Percentiles rank a stretch among this genome's conserved stretches.
These are phyloP conservation scores for Marasmius oreades DNA, from an alignment of 1,284 basidiomycete genomes.

Conservation along the genomic window DNA sequence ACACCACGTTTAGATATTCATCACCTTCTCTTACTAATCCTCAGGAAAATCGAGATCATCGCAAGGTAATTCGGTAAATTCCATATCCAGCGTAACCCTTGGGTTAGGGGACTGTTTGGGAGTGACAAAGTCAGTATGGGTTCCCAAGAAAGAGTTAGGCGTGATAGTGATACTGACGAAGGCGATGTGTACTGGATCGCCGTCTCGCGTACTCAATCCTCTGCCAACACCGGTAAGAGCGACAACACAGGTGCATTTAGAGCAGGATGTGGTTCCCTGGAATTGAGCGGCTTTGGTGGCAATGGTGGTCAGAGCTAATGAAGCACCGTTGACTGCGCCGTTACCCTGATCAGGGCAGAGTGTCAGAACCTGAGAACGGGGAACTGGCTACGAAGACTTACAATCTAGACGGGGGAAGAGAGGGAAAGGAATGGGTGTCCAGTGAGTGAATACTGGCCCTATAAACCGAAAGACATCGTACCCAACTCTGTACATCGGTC, in stretches of 20 bases:
- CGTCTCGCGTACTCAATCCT: not conserved
- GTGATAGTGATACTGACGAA: conserved; percentile 5
- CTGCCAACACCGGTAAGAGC: not conserved
- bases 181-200: not conserved
- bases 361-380: not conserved
- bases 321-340: not conserved
- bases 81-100: conserved; percentile 1
- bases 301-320: not conserved
- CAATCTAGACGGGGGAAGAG: not conserved
- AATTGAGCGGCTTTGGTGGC: not conserved
- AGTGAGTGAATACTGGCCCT: not conserved
- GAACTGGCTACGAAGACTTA: not conserved
- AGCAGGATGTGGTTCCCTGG: conserved; percentile 2
- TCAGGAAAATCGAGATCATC: not conserved
- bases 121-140: not conserved
- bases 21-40: not conserved
- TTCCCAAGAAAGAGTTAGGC: not conserved
- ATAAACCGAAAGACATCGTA: not conserved
- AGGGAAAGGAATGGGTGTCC: not conserved
- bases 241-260: conserved; percentile 1
- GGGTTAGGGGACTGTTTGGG: not conserved
- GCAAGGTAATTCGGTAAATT: conserved; percentile 6
- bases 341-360: not conserved
- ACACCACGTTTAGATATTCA: no score
- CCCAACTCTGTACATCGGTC: not conserved